A percentile compares a stretch with the other conserved stretches of the same genome.
Conservation (phyloP, 2,329 filamentous ascomycete genomes). For the Phaeosphaeriaceae sp. region DNA sequence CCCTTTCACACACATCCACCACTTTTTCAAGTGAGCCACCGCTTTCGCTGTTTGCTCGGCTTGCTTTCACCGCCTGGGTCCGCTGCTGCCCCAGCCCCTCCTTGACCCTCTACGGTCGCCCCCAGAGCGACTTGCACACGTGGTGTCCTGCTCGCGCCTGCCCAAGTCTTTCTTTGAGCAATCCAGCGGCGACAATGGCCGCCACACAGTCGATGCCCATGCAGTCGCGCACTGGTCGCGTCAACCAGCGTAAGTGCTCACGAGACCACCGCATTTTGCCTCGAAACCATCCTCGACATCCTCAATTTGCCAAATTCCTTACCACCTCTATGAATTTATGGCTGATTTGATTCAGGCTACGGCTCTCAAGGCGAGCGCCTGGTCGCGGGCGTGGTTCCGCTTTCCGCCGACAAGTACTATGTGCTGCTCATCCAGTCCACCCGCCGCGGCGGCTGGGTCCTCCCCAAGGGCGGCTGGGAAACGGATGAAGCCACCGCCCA, state of each 20-base stretch:
- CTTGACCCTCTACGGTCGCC: constrained; percentile 8
- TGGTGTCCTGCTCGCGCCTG: constrained; percentile 8
- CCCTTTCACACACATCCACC: constrained; percentile 12
- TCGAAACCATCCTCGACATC: neutral
- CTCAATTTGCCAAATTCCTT: neutral
- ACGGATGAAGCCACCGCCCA: constrained; percentile 87
- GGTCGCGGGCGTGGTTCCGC: constrained; percentile 91
- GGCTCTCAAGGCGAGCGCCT: constrained; percentile 90
- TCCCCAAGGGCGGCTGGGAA: constrained; percentile 98
- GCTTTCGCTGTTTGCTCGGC: constrained; percentile 35
- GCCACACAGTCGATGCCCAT: constrained; percentile 55
- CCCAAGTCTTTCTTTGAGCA: constrained; percentile 15
- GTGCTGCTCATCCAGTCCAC: constrained; percentile 95
- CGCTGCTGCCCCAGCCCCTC: constrained; percentile 16
- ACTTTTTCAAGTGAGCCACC: constrained; percentile 14
- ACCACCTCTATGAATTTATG: neutral
- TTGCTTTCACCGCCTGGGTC: constrained; percentile 29
- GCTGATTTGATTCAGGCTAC: constrained; percentile 70
- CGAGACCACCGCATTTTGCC: constrained; percentile 20
- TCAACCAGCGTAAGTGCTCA: constrained; percentile 77
- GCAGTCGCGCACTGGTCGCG: constrained; percentile 76
- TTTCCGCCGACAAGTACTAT: constrained; percentile 83
- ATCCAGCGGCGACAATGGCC: constrained; percentile 47
- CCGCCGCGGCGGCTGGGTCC: constrained; percentile 89
- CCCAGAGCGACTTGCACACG: constrained; percentile 21